Percentiles rank a stretch among this genome's conserved stretches.
phyloP scores from a whole-genome alignment of 257 asterid species.

The Avicennia marina region DNA sequence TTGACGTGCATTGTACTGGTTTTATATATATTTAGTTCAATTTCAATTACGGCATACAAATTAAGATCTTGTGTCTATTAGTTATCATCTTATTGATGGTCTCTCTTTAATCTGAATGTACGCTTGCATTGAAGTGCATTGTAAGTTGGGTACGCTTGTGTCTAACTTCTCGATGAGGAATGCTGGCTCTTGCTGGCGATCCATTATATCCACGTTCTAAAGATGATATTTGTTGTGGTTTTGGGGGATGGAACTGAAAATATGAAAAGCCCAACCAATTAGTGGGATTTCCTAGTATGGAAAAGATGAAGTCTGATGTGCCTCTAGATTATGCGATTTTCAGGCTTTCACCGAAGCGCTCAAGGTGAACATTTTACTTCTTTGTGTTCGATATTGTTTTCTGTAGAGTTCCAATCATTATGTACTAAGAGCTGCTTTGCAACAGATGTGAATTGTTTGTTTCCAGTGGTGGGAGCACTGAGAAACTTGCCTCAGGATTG shows the following conservation, averaged over 20 bases:
- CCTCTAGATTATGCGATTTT: constrained; percentile 84
- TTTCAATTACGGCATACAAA: not conserved
- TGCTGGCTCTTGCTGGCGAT: not conserved
- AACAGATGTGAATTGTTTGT: constrained; percentile 84
- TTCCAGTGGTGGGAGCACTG: constrained; percentile 65
- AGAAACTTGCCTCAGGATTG: constrained; percentile 90
- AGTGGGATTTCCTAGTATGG: constrained; percentile 13
- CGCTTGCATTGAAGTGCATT: not conserved
- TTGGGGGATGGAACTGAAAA: constrained; percentile 15
- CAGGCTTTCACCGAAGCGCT: constrained; percentile 79
- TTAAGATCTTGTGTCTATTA: constrained; percentile 1
- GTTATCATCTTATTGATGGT: not conserved
- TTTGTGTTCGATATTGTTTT: not conserved
- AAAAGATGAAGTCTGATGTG: constrained; percentile 57
- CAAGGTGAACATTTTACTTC: constrained; percentile 39
- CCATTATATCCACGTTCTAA: not conserved
- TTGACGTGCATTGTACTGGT: not conserved
- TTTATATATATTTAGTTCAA: constrained; percentile 2
- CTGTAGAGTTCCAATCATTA: not conserved
- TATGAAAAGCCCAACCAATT: constrained; percentile 18
- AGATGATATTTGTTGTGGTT: not conserved
- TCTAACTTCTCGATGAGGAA: not conserved
- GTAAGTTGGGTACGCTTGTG: not conserved
- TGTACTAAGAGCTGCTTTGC: constrained; percentile 1
- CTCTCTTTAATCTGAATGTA: not conserved